Conservation (phyloP, 1,284 basidiomycete genomes). For the Trametes sp. region DNA sequence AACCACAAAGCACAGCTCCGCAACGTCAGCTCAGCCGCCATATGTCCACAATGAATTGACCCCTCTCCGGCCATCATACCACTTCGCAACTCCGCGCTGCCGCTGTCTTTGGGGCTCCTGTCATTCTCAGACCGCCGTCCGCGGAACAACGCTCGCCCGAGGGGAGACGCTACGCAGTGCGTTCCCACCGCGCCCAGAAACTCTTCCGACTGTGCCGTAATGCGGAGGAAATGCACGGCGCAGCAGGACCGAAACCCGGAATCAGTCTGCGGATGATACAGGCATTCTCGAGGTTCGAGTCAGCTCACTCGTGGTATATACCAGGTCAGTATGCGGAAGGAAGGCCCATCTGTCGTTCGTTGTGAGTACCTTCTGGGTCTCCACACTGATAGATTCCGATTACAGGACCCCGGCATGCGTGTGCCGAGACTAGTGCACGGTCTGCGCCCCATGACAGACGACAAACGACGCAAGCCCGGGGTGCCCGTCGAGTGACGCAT, state of each 20-base stretch:
- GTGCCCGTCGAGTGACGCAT: background rate
- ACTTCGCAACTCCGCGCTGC: constrained; percentile 1
- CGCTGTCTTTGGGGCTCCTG: background rate
- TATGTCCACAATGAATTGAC: background rate
- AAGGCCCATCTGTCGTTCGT: background rate
- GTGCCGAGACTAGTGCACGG: background rate
- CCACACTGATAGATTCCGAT: background rate
- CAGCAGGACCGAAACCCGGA: background rate
- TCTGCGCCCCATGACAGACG: background rate
- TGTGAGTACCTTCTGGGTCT: background rate
- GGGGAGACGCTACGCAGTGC: background rate
- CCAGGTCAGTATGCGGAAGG: background rate
- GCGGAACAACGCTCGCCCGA: background rate
- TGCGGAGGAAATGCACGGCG: background rate
- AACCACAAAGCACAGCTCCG: background rate
- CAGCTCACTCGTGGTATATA: too few relatives aligned
- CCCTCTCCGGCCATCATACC: constrained; percentile 17
- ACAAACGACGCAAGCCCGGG: background rate
- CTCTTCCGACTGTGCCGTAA: constrained; percentile 1
- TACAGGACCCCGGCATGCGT: background rate
- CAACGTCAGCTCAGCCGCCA: background rate
- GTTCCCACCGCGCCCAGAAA: constrained; percentile 8
- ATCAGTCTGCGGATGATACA: background rate
- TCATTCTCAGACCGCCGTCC: background rate
- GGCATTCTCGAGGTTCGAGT: background rate